Evolutionary conservation across 164 flowering plant genomes (phyloP), one percentile per base, ranked within the genome.

Genomic region (Taxillus chinensis): DNA sequence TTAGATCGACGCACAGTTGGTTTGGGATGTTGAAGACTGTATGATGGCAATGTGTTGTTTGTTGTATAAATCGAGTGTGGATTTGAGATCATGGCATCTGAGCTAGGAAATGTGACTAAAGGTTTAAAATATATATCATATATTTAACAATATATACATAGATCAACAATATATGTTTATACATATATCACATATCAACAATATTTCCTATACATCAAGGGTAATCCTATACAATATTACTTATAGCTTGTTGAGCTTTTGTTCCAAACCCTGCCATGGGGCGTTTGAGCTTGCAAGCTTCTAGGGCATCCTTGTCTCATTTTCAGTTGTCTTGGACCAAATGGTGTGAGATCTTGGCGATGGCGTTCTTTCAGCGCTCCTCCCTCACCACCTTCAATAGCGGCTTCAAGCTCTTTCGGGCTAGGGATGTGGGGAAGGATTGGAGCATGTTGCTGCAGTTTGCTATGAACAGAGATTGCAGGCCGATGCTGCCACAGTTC

Each of bases 251-350:
- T 75, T 83, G 51, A 92, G 90, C 76, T 92, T 92, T 74, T 83
- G 85, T 77, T 92, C 96, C 0, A 92, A 74, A 64, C 90, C 27
- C 96, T n/a, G 78, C 59, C 92, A 92, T 86, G 76, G 98, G 77
- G 73, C 71, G 55, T 59, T 83, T 89, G 12, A 90, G 72, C 61
- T 82, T 80, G 0, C 92, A 83, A 64, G 88, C 87, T 74, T 90
- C 98, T 0, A 77, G 75, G 52, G 82, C 41, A 0, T 96, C 98
- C 49, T 88, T 96, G 55, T 92, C 98, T 50, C 93, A 56, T 68
- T 77, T 85, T 40, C 83, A 71, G 0, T 85, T 80, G 0, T 92
- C 87, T 39, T 88, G 83, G 11, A 80, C 64, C 16, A 92, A 87
- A 73, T 88, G 90, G 45, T 85, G 81, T 0, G 98, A 83, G 15